Evolutionary conservation across 2,329 filamentous ascomycete species (phyloP).

Genomic region (Fusarium sp.): DNA sequence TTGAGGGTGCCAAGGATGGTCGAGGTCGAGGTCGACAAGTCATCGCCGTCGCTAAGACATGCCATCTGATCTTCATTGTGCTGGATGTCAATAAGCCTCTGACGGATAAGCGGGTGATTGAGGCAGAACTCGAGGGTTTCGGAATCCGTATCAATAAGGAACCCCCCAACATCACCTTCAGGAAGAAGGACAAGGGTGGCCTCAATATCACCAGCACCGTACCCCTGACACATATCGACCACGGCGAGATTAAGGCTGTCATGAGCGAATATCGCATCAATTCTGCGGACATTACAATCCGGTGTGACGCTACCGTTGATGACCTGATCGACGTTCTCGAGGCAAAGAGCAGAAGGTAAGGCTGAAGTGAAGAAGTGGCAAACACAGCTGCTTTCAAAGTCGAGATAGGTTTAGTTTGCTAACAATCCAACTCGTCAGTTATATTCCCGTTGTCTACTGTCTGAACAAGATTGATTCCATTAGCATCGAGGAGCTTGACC

Average conservation of each 20-base stretch:
- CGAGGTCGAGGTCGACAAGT: conserved; percentile 98
- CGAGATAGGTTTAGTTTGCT: conserved; percentile 13
- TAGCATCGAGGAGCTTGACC: conserved; percentile 95
- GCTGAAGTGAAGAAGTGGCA: not conserved
- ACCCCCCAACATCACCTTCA: conserved; percentile 98
- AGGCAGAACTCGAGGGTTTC: conserved; percentile 94
- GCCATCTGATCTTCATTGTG: conserved; percentile 98
- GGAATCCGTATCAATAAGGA: conserved; percentile 97
- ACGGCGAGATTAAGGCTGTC: conserved; percentile 97
- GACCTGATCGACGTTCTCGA: conserved; percentile 97
- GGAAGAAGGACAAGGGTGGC: conserved; percentile 98
- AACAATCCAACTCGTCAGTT: conserved; percentile 61
- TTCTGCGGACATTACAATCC: conserved; percentile 96
- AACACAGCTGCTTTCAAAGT: not conserved
- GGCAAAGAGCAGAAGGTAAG: conserved; percentile 78
- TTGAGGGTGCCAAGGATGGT: conserved; percentile 97
- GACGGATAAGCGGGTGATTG: conserved; percentile 96
- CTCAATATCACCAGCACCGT: conserved; percentile 96
- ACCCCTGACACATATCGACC: conserved; percentile 89
- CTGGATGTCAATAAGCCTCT: conserved; percentile 98
- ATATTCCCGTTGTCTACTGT: conserved; percentile 99
- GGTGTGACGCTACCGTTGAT: conserved; percentile 96
- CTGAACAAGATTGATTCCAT: conserved; percentile 99
- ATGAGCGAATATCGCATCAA: conserved; percentile 97
- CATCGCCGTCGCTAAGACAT: conserved; percentile 98